Percentiles rank a stretch among this genome's conserved stretches.
Conservation (phyloP, 768 basidiomycete genomes). For the Calocybe indica region DNA sequence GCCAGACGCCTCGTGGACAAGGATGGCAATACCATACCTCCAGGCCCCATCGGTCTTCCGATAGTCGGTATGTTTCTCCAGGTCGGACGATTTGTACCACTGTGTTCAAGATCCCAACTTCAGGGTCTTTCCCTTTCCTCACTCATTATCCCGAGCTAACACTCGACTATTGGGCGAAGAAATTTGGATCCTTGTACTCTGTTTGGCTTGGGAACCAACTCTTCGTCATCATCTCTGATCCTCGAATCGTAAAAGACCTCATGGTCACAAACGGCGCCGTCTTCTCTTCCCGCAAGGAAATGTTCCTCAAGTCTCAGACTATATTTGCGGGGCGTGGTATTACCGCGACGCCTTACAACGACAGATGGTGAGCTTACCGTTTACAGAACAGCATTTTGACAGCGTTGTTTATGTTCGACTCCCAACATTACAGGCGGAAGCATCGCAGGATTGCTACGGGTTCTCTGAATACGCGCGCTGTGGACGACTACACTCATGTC, state of each 20-base stretch:
- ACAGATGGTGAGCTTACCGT: slow-evolving; percentile 24
- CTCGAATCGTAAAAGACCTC: slow-evolving; percentile 36
- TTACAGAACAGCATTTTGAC: not conserved
- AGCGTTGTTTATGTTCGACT: slow-evolving; percentile 1
- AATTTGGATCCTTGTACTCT: slow-evolving; percentile 38
- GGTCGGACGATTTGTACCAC: not conserved
- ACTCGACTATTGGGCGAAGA: slow-evolving; percentile 35
- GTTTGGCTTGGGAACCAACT: slow-evolving; percentile 42
- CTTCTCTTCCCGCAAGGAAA: slow-evolving; percentile 41
- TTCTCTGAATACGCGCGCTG: slow-evolving; percentile 25
- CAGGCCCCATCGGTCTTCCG: slow-evolving; percentile 16
- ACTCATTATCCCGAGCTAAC: slow-evolving; percentile 36
- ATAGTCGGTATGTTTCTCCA: slow-evolving; percentile 11
- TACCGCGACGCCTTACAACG: slow-evolving; percentile 37
- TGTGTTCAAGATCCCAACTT: not conserved
- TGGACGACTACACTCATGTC: slow-evolving; percentile 27
- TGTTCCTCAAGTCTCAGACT: slow-evolving; percentile 38
- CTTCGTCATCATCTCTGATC: slow-evolving; percentile 39
- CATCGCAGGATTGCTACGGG: slow-evolving; percentile 34
- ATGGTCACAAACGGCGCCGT: slow-evolving; percentile 38
- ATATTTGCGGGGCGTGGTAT: slow-evolving; percentile 38
- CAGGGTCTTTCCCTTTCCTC: slow-evolving; percentile 32
- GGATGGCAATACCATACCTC: slow-evolving; percentile 14
- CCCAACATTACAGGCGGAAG: slow-evolving; percentile 23
- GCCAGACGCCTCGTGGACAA: slow-evolving; percentile 7